Conservation (phyloP, 2,329 filamentous ascomycete genomes). For the Aspergillus flavus region DNA sequence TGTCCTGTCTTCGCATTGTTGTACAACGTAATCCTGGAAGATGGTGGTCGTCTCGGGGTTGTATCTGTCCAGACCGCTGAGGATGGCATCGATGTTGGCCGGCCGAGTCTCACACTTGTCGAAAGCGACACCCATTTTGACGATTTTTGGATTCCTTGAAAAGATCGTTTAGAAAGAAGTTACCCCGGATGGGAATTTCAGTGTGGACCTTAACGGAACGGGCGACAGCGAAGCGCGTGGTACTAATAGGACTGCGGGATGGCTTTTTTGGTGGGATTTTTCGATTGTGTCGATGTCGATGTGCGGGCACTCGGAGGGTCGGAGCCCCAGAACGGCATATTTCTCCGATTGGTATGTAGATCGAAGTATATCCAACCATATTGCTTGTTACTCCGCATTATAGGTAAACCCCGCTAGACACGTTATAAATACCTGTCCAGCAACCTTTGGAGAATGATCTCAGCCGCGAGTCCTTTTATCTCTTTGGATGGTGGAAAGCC, state of each 20-base stretch:
- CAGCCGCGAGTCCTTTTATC: not conserved
- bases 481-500: not conserved
- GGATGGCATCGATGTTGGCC: slow-evolving; percentile 87
- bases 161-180: not conserved
- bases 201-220: slow-evolving; percentile 13
- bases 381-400: slow-evolving; percentile 1
- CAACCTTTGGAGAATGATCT: not conserved
- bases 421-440: not conserved
- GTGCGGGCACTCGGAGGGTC: slow-evolving; percentile 21
- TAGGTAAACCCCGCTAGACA: not conserved
- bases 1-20: slow-evolving; percentile 93
- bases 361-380: slow-evolving; percentile 2
- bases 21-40: slow-evolving; percentile 91
- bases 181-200: slow-evolving; percentile 4
- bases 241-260: slow-evolving; percentile 11
- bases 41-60: slow-evolving; percentile 93
- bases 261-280: slow-evolving; percentile 29
- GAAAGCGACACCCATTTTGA: slow-evolving; percentile 53
- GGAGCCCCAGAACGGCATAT: slow-evolving; percentile 16
- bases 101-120: slow-evolving; percentile 92
- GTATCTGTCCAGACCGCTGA: slow-evolving; percentile 96
- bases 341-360: slow-evolving; percentile 18
- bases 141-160: not conserved
- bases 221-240: slow-evolving; percentile 4
- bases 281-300: slow-evolving; percentile 23